phyloP scores from a whole-genome alignment of 2,329 filamentous ascomycete species.

The Grosmannia huntii region DNA sequence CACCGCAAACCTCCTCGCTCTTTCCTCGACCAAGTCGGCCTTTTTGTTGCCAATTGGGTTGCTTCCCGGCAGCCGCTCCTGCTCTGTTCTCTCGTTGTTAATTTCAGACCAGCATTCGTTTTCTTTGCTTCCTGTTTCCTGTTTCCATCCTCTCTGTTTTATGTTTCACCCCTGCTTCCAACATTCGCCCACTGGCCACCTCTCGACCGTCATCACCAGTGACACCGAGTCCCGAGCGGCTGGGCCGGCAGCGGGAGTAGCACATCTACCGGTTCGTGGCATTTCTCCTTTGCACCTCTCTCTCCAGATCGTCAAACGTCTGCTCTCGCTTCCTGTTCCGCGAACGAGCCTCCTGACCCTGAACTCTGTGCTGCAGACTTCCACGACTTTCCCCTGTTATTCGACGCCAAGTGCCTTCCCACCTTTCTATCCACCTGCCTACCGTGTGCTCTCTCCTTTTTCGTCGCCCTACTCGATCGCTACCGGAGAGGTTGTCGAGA shows the following conservation, averaged over 20 bases:
- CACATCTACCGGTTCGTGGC: neutral
- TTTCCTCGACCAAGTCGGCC: conserved; percentile 8
- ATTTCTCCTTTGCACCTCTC: neutral
- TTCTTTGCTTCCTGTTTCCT: neutral
- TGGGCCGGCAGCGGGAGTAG: neutral
- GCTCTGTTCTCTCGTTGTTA: neutral
- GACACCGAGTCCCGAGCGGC: neutral
- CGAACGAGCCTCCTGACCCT: neutral
- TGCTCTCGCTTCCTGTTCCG: neutral
- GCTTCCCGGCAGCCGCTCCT: conserved; percentile 7
- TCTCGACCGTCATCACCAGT: neutral
- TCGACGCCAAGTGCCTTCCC: neutral
- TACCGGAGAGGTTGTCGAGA: neutral
- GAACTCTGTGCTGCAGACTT: neutral
- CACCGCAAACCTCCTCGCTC: conserved; percentile 4
- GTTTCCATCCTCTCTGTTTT: neutral
- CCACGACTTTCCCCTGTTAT: neutral
- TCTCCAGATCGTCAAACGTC: neutral
- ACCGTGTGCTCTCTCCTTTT: neutral
- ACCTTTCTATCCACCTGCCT: neutral
- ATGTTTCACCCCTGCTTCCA: neutral
- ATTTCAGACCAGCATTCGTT: neutral
- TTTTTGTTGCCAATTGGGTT: conserved; percentile 9
- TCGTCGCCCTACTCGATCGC: neutral
- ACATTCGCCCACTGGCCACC: neutral